Evolutionary conservation across 2,329 filamentous ascomycete species (phyloP).

Genomic region (Exophiala xenobiotica): DNA sequence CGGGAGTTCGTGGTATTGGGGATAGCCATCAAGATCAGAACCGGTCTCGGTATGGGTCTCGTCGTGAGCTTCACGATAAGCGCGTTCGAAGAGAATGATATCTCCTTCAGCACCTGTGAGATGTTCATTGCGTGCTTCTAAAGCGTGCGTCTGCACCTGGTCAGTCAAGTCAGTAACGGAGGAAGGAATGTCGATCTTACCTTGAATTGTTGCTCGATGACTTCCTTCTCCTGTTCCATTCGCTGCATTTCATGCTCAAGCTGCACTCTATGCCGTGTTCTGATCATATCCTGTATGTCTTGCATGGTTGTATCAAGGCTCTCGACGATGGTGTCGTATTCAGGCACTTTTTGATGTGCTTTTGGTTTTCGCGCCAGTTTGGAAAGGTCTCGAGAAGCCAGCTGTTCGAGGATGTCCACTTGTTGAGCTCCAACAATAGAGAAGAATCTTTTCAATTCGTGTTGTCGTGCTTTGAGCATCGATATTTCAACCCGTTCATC

Average conservation of each 20-base stretch:
- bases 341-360: constrained; percentile 40
- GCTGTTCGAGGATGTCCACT: constrained; percentile 39
- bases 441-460: constrained; percentile 43
- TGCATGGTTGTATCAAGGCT: constrained; percentile 34
- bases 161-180: background rate
- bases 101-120: constrained; percentile 41
- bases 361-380: constrained; percentile 43
- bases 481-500: constrained; percentile 27
- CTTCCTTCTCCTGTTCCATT: constrained; percentile 35
- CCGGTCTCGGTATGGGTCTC: constrained; percentile 44
- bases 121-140: constrained; percentile 34
- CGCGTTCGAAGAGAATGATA: constrained; percentile 41
- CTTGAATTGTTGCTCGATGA: constrained; percentile 35
- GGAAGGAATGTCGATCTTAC: constrained; percentile 1
- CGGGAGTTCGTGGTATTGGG: constrained; percentile 28
- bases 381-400: constrained; percentile 41
- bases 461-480: constrained; percentile 41
- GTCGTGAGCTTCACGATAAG: constrained; percentile 41
- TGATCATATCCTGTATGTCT: constrained; percentile 33
- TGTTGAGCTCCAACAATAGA: constrained; percentile 44
- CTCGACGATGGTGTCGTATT: constrained; percentile 39
- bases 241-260: constrained; percentile 35
- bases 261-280: constrained; percentile 37
- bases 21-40: constrained; percentile 33
- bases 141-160: constrained; percentile 34